Evolutionary conservation across 2,329 filamentous ascomycete species (phyloP), one percentile per base, ranked within the genome.

Genomic region (Verticillium klebahnii): DNA sequence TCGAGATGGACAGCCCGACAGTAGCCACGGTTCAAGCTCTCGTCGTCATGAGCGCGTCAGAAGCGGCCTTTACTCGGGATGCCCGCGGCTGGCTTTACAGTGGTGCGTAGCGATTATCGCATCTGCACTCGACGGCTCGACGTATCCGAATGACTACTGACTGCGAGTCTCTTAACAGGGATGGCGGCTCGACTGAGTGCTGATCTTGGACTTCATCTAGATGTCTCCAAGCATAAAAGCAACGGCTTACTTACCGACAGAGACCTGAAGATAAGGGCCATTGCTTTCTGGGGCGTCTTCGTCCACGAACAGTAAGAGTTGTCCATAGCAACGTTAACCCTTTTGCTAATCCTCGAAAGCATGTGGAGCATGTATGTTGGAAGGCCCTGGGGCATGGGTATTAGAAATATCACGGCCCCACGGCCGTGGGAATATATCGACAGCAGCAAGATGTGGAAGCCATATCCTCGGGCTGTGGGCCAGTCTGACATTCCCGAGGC

Each of bases 41-140:
- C 62, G 66, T 69, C 17, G 65, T 70, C 2, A 62, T 71, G 5
- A 70, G 69, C 57, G 66, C 66, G 5, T 68, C 69, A 5, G 69
- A 71, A 23, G 65, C 69, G 15, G 69, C 67, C 5, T 69, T 67
- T 7, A 70, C 68, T 9, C 64, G 69, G 8, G 69, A 71, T 39
- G 65, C 68, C 5, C 63, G 69, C 8, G 69, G 69, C 2, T 71
- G 69, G 67, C 56, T 71, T 2, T 71, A 68, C 36, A 71, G 69
- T 55, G 69, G 69, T 68, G 62, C 17, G 61, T 59, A 25, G 14
- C 52, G 17, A 11, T 3, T 57, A 3, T 11, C 12, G 39, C 17
- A 23, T n/a, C 17, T 31, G 4, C 29, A 29, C 5, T 29, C 29
- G 29, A 29, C 29, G 29, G 29, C 29, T 29, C 29, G 29, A 6